phyloP scores from a whole-genome alignment of 164 flowering plant species.

The Vitis riparia region DNA sequence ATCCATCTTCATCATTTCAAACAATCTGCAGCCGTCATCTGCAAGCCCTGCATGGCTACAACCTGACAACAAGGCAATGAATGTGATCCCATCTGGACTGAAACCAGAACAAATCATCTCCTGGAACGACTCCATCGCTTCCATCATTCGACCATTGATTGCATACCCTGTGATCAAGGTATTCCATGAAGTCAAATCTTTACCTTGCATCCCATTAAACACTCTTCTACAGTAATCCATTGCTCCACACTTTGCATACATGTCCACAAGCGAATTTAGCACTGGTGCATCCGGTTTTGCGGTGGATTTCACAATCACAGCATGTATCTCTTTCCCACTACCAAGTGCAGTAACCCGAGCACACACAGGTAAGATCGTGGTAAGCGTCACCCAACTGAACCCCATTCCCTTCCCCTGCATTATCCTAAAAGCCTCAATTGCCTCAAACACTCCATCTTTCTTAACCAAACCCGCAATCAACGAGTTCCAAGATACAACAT shows the following conservation, averaged over 20 bases:
- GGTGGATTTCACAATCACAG: conserved; percentile 32
- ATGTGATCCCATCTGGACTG: conserved; percentile 36
- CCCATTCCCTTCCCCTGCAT: conserved; percentile 31
- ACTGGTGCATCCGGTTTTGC: conserved; percentile 25
- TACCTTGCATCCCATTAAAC: conserved; percentile 28
- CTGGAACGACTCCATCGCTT: conserved; percentile 31
- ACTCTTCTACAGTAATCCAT: conserved; percentile 30
- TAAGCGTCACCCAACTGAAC: conserved; percentile 46
- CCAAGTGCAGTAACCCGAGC: conserved; percentile 24
- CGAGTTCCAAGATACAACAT: conserved; percentile 46
- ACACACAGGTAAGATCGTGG: conserved; percentile 31
- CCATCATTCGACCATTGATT: conserved; percentile 27
- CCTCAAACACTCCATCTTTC: conserved; percentile 21
- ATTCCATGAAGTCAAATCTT: conserved; percentile 46
- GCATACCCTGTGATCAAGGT: conserved; percentile 39
- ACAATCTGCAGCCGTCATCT: conserved; percentile 29
- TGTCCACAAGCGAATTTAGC: conserved; percentile 40
- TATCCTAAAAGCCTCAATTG: conserved; percentile 23
- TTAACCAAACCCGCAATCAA: conserved; percentile 27
- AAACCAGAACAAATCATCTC: conserved; percentile 30
- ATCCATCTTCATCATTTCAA: conserved; percentile 31
- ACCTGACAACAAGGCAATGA: conserved; percentile 41
- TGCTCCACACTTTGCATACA: conserved; percentile 48
- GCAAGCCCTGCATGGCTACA: conserved; percentile 41
- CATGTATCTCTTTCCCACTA: conserved; percentile 42